Evolutionary conservation across 2,329 filamentous ascomycete genomes (phyloP), one percentile per base, ranked within the genome.

Genomic region (Fusarium temperatum): DNA sequence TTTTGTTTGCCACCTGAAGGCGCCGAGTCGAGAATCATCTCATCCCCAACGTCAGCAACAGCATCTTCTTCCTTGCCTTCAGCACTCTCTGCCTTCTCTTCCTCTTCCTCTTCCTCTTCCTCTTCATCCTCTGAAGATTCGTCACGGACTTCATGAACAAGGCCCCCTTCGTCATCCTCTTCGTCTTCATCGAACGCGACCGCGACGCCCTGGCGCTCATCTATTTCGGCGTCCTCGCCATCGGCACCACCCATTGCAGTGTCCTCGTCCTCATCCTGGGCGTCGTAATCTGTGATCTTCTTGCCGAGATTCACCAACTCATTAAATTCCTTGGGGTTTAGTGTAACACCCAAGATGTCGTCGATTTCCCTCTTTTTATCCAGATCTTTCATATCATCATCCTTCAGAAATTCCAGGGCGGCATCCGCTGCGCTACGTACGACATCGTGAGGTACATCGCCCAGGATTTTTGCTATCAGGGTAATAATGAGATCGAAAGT

Each of bases 331-430:
- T 98, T 97, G 3, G 94, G 90, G 55, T 88, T 92, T 86, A 98
- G 89, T 2, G 91, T 91, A 41, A 89, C 89, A n/a, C 96, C 96
- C 47, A 99, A 83, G 68, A 98, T 91, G 74, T 98, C 96, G 78
- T 99, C 96, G 48, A 98, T 91, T 81, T 98, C 95, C 84, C 95
- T 98, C 87, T 99, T 99, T 87, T 97, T 98, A 82, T 99, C 96
- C 68, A 97, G 94, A 81, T 99, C 96, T 82, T 98, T 98, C 85
- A 98, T 87, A 72, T 95, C 93, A 72, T 98, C 95, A 77, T 98
- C 95, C 83, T 99, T 99, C 50, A 99, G 86, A 72, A 93, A 94
- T 81, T 99, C 96, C 60, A 99, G 83, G 6, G 95, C 91, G 7
- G 94, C 95, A 81, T 99, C 96, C 20, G 96, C 96, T 22, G 96